Conservation (phyloP, 2,329 filamentous ascomycete species). For the Aspergillus sp. region DNA sequence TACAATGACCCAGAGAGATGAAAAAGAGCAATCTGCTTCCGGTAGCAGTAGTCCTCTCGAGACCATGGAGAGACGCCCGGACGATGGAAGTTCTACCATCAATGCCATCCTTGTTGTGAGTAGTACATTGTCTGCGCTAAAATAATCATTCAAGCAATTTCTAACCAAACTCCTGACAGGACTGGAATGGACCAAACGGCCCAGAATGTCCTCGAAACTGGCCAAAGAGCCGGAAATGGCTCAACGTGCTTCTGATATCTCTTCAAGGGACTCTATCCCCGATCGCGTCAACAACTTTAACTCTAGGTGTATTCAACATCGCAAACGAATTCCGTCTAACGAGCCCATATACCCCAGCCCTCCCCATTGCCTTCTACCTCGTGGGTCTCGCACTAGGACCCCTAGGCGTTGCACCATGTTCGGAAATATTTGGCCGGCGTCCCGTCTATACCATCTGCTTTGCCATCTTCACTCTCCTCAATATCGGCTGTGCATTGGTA, state of each 20-base stretch:
- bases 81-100: background rate
- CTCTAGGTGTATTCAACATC: background rate
- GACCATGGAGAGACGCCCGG: background rate
- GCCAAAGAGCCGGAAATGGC: background rate
- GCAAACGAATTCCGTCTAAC: background rate
- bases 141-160: too few relatives aligned
- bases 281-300: background rate
- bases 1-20: background rate
- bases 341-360: background rate
- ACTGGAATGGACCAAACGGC: background rate
- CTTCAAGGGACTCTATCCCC: background rate
- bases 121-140: accelerated
- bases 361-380: background rate
- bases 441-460: background rate
- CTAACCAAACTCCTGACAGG: background rate
- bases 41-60: background rate
- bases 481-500: background rate
- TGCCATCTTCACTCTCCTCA: background rate
- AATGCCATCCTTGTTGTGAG: background rate
- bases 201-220: background rate
- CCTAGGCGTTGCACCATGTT: background rate
- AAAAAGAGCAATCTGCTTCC: background rate
- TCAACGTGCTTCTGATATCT: background rate
- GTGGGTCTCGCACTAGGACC: background rate
- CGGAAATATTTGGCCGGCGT: background rate